Base-by-base conservation (phyloP, 441 rosid genomes). In the Rhodomyrtus psidioides region DNA sequence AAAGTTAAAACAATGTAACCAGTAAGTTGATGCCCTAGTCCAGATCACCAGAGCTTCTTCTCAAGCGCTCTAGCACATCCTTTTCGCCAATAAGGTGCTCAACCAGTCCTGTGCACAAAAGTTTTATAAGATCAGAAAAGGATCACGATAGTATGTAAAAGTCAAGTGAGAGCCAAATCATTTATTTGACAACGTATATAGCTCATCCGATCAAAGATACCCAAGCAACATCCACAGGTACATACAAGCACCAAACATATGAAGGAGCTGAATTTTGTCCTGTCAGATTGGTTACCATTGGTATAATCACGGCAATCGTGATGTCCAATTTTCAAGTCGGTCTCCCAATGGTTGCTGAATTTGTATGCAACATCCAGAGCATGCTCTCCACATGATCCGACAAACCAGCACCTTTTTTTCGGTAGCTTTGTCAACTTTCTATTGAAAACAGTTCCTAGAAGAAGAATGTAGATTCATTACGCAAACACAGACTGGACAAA, bases 231-330 rank as follows among this genome's bases (percentile, higher is more conserved):
- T 60, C 26, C 12, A 0, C 0, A 9, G 2, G 51, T 24, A 60
- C 51, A 27, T 49, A 49, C 53, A 49, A 62, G 28, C 62, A 46
- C 42, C 42, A 34, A 19, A 34, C 79, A 70, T 21, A 70, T 70
- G 79, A 70, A 70, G 79, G 15, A 39, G 4, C 9, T 39, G 79
- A 70, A 70, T 34, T 9, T 54, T 23, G 12, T 13, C 15, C 17
- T 19, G 79, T 2, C 51, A 56, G 55, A 42, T 42, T 51, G 3
- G 49, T 84, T 91, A 95, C 98, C 96, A 34, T 94, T 92, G 6
- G 96, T 91, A 87, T 94, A 95, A 70, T 93, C 88, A 27, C 95
- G 93, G 59, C 98, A 95, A 60, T 95, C 97, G 82, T 93, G 96
- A 42, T 14, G 82, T 4, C 97, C 97, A 75, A 95, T 91, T 85